Base-by-base conservation (phyloP, 2,329 filamentous ascomycete species). In the Ophiostoma tasmaniense region DNA sequence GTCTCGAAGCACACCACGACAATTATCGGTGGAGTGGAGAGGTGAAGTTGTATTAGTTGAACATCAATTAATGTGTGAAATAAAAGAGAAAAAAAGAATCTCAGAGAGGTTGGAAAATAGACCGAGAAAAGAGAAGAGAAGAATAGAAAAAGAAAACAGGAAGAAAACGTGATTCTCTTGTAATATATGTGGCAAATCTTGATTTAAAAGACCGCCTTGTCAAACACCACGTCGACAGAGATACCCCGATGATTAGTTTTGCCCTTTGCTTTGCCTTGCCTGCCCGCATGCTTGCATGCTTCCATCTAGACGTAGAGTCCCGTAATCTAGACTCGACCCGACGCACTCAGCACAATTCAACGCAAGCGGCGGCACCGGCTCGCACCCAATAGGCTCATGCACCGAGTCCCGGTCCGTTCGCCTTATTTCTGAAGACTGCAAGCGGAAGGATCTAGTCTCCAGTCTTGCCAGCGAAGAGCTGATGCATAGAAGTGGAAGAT, bases 1-100 rank as follows among this genome's bases (percentile, higher is more conserved):
- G 71, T 72, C 71, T 71, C 70, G 65, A 70, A 67, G 68, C 70
- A 68, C 68, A 70, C 66, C 67, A 68, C 64, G 45, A 52, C 62
- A 55, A 52, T 45, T 70, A 28, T 65, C 42, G 67, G 52, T 64
- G 67, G 69, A 64, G 52, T 62, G 59, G 61, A 37, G 61, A 37
- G 61, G 33, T 28, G 37, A 37, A 37, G 37, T 45, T 42, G n/a
- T 30, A 33, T 55, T 55, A 45, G 42, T n/a, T 45, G 42, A n/a
- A 45, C 25, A 7, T 66, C 30, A 33, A 22, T 28, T 39, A 39
- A 37, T 7, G 20, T 8, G 1, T 45, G 42, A 45, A 37, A 11
- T 39, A 39, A 39, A 39, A 14, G 37, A 39, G 37, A 39, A 39
- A 13, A 14, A 39, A 13, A 3, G 3, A 39, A 39, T 3, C 5